Evolutionary conservation across 2,329 filamentous ascomycete genomes (phyloP).

Genomic region (Stemphylium vesicarium): DNA sequence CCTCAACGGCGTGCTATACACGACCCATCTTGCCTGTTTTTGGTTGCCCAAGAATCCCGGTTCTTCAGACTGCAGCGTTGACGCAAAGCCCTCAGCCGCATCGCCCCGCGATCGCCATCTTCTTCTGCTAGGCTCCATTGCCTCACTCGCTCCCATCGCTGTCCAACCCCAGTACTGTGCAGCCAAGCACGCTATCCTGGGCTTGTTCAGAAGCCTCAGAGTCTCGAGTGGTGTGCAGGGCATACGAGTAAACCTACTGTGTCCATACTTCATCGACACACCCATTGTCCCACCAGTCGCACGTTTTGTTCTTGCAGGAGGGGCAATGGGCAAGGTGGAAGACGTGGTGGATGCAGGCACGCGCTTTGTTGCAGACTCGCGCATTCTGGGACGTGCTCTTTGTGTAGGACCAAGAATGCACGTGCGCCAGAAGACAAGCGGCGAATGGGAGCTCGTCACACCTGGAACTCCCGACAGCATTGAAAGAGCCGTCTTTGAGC

Average conservation of each 20-base stretch:
- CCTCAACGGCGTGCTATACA: conserved; percentile 68
- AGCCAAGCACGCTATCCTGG: conserved; percentile 71
- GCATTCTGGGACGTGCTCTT: conserved; percentile 63
- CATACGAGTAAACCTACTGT: conserved; percentile 69
- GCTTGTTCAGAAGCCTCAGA: conserved; percentile 67
- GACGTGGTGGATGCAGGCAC: conserved; percentile 71
- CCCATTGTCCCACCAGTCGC: conserved; percentile 60
- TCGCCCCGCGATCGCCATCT: conserved; percentile 62
- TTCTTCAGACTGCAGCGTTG: conserved; percentile 45
- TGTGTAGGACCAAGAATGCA: conserved; percentile 64
- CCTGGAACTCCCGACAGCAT: conserved; percentile 36
- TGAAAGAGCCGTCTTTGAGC: conserved; percentile 64
- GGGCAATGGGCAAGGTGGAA: conserved; percentile 58
- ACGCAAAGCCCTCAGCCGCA: conserved; percentile 32
- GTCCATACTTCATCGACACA: conserved; percentile 70
- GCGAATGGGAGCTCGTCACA: conserved; percentile 39
- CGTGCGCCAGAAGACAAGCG: conserved; percentile 51
- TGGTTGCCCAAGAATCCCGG: conserved; percentile 61
- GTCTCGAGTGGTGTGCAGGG: conserved; percentile 56
- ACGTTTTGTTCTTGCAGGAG: conserved; percentile 63
- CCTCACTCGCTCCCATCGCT: conserved; percentile 55
- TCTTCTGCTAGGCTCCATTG: conserved; percentile 68
- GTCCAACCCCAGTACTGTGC: conserved; percentile 62
- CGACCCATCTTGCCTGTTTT: conserved; percentile 67
- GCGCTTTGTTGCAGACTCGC: conserved; percentile 65